These are phyloP conservation scores for Suillus subaureus DNA, from an alignment of 768 basidiomycete species.

Conservation along the genomic window DNA sequence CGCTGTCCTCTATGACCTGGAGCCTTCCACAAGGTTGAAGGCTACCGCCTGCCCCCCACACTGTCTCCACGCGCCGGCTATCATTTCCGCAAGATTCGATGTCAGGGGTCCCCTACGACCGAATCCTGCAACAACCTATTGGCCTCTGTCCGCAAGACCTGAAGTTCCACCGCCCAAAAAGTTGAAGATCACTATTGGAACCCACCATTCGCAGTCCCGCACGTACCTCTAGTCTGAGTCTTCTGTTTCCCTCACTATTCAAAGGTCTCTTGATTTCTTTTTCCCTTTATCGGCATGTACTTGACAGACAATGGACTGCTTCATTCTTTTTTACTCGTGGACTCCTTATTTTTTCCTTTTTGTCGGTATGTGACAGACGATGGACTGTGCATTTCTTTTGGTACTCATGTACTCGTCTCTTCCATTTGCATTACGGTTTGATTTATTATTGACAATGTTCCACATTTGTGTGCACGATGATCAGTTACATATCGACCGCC, in stretches of 20 bases:
- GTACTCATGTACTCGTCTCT: too few species aligned
- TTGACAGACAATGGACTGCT: neutral
- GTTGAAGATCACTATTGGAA: neutral
- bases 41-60: neutral
- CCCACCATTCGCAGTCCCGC: neutral
- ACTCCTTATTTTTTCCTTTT: too few species aligned
- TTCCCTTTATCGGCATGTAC: neutral
- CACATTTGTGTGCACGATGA: neutral
- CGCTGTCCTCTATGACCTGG: neutral
- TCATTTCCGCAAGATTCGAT: neutral
- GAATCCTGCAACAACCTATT: neutral
- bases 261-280: neutral
- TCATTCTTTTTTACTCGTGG: neutral
- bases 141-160: neutral
- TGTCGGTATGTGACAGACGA: too few species aligned
- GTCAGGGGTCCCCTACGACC: neutral
- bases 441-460: too few species aligned
- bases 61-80: neutral
- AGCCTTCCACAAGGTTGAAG: neutral
- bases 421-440: neutral
- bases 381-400: too few species aligned
- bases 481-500: neutral
- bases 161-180: neutral
- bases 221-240: neutral
- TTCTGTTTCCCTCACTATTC: neutral